Conservation (phyloP, 2,329 filamentous ascomycete genomes). For the Colletotrichum phormii region DNA sequence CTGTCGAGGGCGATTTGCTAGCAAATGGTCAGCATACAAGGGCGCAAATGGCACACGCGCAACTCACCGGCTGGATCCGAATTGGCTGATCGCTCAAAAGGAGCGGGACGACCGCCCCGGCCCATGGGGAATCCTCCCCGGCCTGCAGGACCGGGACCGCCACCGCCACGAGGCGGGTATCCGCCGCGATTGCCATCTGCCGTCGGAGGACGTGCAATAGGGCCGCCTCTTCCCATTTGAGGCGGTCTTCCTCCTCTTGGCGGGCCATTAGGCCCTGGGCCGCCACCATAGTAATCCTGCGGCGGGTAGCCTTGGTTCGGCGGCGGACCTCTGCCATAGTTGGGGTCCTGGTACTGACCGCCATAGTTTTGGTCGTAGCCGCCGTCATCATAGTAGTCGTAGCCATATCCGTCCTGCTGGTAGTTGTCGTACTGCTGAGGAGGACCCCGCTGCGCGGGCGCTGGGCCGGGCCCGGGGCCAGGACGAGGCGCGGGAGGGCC, state of each 20-base stretch:
- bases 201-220: slow-evolving; percentile 54
- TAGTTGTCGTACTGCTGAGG: slow-evolving; percentile 58
- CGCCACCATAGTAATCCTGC: slow-evolving; percentile 58
- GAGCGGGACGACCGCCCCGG: slow-evolving; percentile 54
- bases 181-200: slow-evolving; percentile 51
- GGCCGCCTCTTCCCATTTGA: slow-evolving; percentile 59
- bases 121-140: slow-evolving; percentile 48
- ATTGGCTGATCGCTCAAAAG: slow-evolving; percentile 49
- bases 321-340: slow-evolving; percentile 55
- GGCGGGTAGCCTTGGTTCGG: slow-evolving; percentile 52
- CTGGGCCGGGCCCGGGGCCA: slow-evolving; percentile 41
- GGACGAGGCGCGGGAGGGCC: slow-evolving; percentile 55
- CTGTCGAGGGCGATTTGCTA: slow-evolving; percentile 45
- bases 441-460: slow-evolving; percentile 44
- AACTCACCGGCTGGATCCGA: slow-evolving; percentile 57
- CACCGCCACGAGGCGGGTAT: slow-evolving; percentile 50
- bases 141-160: slow-evolving; percentile 40
- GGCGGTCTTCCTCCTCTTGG: slow-evolving; percentile 55
- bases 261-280: slow-evolving; percentile 48
- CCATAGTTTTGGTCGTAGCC: slow-evolving; percentile 52
- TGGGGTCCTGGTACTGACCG: slow-evolving; percentile 56
- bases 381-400: slow-evolving; percentile 57
- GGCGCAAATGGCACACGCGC: neutral
- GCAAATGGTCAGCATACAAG: slow-evolving; percentile 11
- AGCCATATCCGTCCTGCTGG: slow-evolving; percentile 55